Evolutionary conservation across 2,329 filamentous ascomycete species (phyloP).

Genomic region (Aspergillus sp.): DNA sequence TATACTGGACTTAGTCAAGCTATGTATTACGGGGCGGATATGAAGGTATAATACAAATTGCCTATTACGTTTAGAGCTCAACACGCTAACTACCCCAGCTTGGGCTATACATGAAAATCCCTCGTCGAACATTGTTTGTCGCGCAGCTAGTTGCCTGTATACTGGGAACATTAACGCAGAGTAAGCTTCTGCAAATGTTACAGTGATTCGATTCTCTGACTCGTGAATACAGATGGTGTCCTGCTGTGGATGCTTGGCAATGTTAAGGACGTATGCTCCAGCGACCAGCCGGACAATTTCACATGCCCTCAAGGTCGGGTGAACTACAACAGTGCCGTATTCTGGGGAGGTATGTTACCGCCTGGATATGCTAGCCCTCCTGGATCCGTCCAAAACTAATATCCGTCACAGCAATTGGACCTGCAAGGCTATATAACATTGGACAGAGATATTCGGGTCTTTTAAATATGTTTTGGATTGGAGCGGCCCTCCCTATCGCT

Average conservation of each 20-base stretch:
- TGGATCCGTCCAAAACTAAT: neutral
- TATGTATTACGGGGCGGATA: no score
- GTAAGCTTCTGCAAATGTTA: conserved; percentile 24
- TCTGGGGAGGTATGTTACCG: conserved; percentile 34
- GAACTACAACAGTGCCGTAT: conserved; percentile 38
- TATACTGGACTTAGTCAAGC: no score
- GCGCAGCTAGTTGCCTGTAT: no score
- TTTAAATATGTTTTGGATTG: conserved; percentile 45
- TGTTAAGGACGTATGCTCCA: conserved; percentile 33
- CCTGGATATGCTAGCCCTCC: neutral
- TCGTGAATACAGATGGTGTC: conserved; percentile 24
- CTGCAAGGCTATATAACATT: conserved; percentile 38
- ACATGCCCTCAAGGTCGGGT: conserved; percentile 41
- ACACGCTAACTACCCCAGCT: no score
- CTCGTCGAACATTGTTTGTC: no score
- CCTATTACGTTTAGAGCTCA: no score
- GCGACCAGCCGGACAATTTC: conserved; percentile 37
- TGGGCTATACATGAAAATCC: no score
- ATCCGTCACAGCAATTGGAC: conserved; percentile 33
- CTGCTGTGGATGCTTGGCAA: conserved; percentile 25
- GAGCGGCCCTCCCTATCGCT: conserved; percentile 34
- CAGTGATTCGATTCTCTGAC: conserved; percentile 28
- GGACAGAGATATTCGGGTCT: conserved; percentile 40
- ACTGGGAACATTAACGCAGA: conserved; percentile 17
- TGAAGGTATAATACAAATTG: no score